phyloP scores from a whole-genome alignment of 192 early-diverging fungal species.

The Coemansia sp. region DNA sequence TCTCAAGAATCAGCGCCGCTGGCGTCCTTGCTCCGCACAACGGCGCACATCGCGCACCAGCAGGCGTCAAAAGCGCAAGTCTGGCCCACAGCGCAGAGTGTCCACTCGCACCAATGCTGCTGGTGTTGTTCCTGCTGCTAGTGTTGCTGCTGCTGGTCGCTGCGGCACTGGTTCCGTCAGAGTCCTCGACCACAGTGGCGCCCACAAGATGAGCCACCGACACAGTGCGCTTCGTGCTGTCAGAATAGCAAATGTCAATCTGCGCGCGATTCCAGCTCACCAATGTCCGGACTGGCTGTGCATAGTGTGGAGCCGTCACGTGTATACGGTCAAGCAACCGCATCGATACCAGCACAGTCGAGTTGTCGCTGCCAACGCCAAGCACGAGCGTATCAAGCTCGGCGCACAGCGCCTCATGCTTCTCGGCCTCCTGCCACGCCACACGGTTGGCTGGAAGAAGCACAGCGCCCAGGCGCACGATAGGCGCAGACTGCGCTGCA shows the following conservation, averaged over 20 bases:
- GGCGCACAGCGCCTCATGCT: conserved; percentile 7
- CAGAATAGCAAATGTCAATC: conserved; percentile 27
- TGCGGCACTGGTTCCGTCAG: not conserved
- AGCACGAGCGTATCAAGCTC: conserved; percentile 34
- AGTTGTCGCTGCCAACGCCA: conserved; percentile 35
- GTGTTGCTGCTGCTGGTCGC: conserved; percentile 9
- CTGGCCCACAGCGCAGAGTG: conserved; percentile 8
- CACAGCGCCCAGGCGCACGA: conserved; percentile 18
- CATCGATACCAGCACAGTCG: conserved; percentile 33
- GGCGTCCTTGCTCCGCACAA: not conserved
- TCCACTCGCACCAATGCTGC: not conserved
- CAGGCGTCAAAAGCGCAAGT: conserved; percentile 1
- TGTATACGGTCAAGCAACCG: conserved; percentile 29
- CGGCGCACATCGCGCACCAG: not conserved
- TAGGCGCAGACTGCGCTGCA: conserved; percentile 42
- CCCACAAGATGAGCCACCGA: conserved; percentile 15
- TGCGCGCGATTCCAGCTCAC: conserved; percentile 20
- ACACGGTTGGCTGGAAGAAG: conserved; percentile 7
- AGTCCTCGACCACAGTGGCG: not conserved
- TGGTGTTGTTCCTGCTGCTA: not conserved
- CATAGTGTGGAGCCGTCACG: conserved; percentile 33
- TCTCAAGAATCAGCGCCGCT: conserved; percentile 25
- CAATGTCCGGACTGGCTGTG: conserved; percentile 15
- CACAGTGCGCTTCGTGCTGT: conserved; percentile 19
- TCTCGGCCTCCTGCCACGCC: conserved; percentile 26